Evolutionary conservation across 257 asterid genomes (phyloP).

Genomic region (Solanum chilense): DNA sequence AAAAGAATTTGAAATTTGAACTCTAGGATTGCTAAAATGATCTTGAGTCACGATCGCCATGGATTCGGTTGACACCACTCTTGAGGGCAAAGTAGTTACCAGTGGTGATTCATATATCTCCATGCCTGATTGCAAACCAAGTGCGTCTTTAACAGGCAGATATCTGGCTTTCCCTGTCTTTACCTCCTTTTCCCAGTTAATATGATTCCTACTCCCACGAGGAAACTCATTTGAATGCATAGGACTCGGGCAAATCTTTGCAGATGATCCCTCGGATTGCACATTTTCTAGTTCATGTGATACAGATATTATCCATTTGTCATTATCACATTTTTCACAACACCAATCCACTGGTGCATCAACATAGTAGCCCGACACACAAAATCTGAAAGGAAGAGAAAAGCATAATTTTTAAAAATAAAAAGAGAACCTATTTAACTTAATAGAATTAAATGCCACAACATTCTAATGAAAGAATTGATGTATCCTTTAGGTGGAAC

Average conservation of each 20-base stretch:
- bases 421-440: not conserved
- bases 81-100: not conserved
- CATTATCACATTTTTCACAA: constrained; percentile 33
- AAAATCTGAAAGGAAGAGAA: constrained; percentile 31
- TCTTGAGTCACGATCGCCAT: not conserved
- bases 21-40: constrained; percentile 3
- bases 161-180: too few relatives aligned
- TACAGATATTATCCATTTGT: not conserved
- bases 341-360: constrained; percentile 20
- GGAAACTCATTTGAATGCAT: not conserved
- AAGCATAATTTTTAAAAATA: not conserved
- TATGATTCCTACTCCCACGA: not conserved
- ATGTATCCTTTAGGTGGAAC: too few relatives aligned
- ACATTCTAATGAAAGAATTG: too few relatives aligned
- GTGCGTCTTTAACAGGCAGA: not conserved
- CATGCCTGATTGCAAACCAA: too few relatives aligned
- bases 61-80: not conserved
- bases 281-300: constrained; percentile 3
- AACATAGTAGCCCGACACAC: constrained; percentile 16
- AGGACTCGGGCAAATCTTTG: too few relatives aligned
- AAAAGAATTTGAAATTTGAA: not conserved
- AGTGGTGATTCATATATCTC: not conserved
- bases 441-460: too few relatives aligned
- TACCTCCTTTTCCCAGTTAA: not conserved
- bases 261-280: not conserved